Evolutionary conservation across 805 yeast species (phyloP).

Genomic region (Yamadazyma takamatsuzukensis): DNA sequence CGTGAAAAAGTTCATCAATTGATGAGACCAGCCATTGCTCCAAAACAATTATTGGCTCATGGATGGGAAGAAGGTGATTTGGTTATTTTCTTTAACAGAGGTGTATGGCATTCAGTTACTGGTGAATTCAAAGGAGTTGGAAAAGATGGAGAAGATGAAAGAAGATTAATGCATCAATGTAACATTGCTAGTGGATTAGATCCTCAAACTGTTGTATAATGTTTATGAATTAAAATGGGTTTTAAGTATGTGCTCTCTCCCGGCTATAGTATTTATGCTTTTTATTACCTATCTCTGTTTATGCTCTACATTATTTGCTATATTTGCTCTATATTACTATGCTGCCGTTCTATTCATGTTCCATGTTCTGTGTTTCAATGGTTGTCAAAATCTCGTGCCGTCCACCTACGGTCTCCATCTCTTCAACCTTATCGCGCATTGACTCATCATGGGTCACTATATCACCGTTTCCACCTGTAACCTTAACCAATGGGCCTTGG

Average conservation of each 20-base stretch:
- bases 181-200: constrained; percentile 81
- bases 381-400: too few species aligned
- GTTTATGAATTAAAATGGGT: background rate
- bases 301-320: too few species aligned
- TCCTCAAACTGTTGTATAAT: constrained; percentile 36
- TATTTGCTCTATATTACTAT: too few species aligned
- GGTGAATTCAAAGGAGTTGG: constrained; percentile 65
- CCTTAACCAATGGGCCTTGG: constrained; percentile 97
- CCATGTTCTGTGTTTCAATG: too few species aligned
- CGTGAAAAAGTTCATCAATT: constrained; percentile 66
- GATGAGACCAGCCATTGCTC: constrained; percentile 84
- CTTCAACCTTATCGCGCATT: too few species aligned
- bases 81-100: constrained; percentile 82
- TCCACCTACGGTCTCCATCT: too few species aligned
- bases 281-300: too few species aligned
- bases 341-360: too few species aligned
- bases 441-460: constrained; percentile 83
- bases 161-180: constrained; percentile 89
- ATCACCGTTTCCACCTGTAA: constrained; percentile 92
- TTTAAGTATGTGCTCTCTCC: constrained; percentile 1
- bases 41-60: constrained; percentile 72
- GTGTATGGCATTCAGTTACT: constrained; percentile 89
- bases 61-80: constrained; percentile 82
- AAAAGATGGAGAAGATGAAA: constrained; percentile 55
- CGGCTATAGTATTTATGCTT: too few species aligned